Evolutionary conservation across 306 rosid species (phyloP).

Genomic region (Crataegus laevigata): DNA sequence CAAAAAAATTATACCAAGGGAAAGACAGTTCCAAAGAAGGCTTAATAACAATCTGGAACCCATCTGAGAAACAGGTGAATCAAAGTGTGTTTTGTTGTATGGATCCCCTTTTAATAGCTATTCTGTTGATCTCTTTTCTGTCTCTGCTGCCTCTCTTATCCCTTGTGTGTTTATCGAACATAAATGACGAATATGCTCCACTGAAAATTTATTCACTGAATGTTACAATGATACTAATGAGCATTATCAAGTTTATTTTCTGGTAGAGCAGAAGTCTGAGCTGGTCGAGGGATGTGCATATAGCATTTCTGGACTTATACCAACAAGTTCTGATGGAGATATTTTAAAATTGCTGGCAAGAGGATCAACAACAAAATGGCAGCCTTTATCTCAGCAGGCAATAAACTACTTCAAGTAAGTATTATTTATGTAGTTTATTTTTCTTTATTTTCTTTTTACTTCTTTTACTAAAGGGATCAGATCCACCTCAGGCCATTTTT

Average conservation of each 20-base stretch:
- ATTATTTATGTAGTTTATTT: background rate
- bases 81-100: background rate
- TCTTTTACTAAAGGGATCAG: background rate
- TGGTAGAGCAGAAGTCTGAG: slow-evolving; percentile 52
- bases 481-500: slow-evolving; percentile 48
- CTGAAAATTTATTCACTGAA: background rate
- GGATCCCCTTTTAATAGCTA: background rate
- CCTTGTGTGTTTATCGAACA: background rate
- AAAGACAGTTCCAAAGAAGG: slow-evolving; percentile 58
- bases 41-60: slow-evolving; percentile 82
- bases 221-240: background rate
- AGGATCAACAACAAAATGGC: slow-evolving; percentile 75
- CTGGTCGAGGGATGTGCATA: slow-evolving; percentile 86
- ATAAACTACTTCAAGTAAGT: slow-evolving; percentile 49
- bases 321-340: slow-evolving; percentile 46
- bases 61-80: slow-evolving; percentile 60
- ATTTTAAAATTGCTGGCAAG: slow-evolving; percentile 57
- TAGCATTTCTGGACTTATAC: slow-evolving; percentile 55
- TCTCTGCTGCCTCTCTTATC: background rate
- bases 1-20: slow-evolving; percentile 22
- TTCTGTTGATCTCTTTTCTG: background rate
- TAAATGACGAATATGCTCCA: background rate
- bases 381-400: slow-evolving; percentile 46
- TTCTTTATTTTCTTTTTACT: background rate
- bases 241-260: background rate